Conservation (phyloP, 1,284 basidiomycete species). For the Takashimella koratensis region DNA sequence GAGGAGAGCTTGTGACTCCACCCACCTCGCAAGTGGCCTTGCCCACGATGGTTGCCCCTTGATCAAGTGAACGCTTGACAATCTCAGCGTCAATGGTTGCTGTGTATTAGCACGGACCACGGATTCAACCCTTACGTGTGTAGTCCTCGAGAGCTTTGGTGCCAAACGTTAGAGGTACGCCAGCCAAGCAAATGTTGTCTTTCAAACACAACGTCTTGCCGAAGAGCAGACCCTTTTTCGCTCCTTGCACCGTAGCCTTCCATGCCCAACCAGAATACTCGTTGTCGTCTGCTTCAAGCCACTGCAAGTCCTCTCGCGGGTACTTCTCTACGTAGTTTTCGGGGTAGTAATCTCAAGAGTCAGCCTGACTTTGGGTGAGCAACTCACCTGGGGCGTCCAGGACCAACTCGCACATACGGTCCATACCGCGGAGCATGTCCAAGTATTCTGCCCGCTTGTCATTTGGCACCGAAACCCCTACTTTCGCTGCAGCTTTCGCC, state of each 20-base stretch:
- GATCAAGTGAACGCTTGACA: slow-evolving; percentile 52
- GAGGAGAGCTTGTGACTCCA: too few species aligned
- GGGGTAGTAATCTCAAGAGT: too few species aligned
- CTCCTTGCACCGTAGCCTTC: slow-evolving; percentile 14
- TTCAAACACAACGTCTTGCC: slow-evolving; percentile 34
- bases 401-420: too few species aligned
- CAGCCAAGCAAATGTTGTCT: slow-evolving; percentile 30
- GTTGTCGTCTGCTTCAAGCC: slow-evolving; percentile 20
- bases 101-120: too few species aligned
- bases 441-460: too few species aligned
- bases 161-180: slow-evolving; percentile 30
- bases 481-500: too few species aligned
- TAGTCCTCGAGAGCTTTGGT: slow-evolving; percentile 29
- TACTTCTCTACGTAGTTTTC: slow-evolving; percentile 24
- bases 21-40: slow-evolving; percentile 51
- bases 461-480: too few species aligned
- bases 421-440: too few species aligned
- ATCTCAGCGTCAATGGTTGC: slow-evolving; percentile 51
- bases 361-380: too few species aligned
- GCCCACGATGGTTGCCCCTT: slow-evolving; percentile 50
- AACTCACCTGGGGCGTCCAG: too few species aligned
- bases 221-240: slow-evolving; percentile 11
- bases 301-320: slow-evolving; percentile 20
- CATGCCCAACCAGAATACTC: slow-evolving; percentile 29
- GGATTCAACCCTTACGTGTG: slow-evolving; percentile 13